Percentiles rank a stretch among this genome's conserved stretches.
phyloP scores from a whole-genome alignment of 176 grass and related monocot genomes.

The Avena eriantha region DNA sequence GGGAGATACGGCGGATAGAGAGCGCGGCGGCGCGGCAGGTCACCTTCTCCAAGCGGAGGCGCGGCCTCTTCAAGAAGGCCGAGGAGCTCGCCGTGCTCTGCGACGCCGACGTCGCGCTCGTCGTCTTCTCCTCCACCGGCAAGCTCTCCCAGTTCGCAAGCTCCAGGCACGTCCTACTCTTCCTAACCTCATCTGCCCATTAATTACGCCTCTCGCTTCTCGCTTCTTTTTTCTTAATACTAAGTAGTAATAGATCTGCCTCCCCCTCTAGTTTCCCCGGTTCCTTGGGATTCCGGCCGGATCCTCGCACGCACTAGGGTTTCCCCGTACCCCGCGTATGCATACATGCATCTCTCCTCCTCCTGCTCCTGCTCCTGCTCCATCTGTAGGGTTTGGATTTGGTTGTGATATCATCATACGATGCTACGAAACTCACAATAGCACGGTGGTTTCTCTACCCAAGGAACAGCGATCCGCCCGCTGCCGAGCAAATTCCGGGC shows the following conservation, averaged over 20 bases:
- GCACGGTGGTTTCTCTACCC: too few relatives aligned
- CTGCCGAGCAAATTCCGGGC: too few relatives aligned
- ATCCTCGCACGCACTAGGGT: neutral
- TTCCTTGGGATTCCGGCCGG: too few relatives aligned
- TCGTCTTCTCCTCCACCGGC: conserved; percentile 93
- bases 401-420: neutral
- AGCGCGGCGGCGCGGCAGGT: conserved; percentile 91
- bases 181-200: too few relatives aligned
- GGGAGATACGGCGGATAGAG: conserved; percentile 78
- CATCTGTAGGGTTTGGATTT: conserved; percentile 21
- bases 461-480: neutral
- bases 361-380: neutral
- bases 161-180: conserved; percentile 56
- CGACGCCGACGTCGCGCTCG: conserved; percentile 85
- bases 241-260: conserved; percentile 40
- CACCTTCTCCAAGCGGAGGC: conserved; percentile 86
- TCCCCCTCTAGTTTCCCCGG: neutral
- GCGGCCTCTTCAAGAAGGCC: conserved; percentile 95
- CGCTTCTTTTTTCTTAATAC: too few relatives aligned
- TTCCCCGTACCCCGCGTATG: too few relatives aligned
- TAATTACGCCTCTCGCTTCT: neutral
- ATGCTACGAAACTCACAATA: too few relatives aligned
- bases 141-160: conserved; percentile 93
- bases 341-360: too few relatives aligned
- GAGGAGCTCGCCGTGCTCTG: conserved; percentile 92